A percentile compares a stretch with the other conserved stretches of the same genome.
Evolutionary conservation across 2,329 filamentous ascomycete genomes (phyloP).

Genomic region (Teratosphaeria pseudoeucalypti): DNA sequence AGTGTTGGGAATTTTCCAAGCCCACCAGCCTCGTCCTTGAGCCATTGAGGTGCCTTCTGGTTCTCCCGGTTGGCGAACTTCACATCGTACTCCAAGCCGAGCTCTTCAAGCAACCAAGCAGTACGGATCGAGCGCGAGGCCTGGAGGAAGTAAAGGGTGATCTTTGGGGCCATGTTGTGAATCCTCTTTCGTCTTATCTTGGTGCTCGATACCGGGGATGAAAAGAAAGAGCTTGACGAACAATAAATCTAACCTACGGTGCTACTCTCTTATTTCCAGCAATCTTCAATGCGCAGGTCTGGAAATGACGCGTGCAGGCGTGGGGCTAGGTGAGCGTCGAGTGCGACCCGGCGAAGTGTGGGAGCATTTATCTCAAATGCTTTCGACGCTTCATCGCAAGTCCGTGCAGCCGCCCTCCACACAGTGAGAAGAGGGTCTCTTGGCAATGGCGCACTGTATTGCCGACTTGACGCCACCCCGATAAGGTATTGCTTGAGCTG

Average conservation of each 20-base stretch:
- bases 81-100: conserved; percentile 32
- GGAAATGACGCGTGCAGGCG: not conserved
- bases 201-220: not conserved
- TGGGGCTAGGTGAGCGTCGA: not conserved
- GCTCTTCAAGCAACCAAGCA: conserved; percentile 39
- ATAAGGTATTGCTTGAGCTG: no score
- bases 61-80: conserved; percentile 31
- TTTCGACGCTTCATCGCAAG: not conserved
- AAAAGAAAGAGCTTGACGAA: not conserved
- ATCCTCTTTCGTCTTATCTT: not conserved
- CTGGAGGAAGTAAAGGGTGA: conserved; percentile 40
- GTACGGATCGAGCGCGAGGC: conserved; percentile 35
- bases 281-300: not conserved
- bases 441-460: no score
- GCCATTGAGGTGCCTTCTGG: conserved; percentile 28
- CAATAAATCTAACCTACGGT: not conserved
- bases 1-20: conserved; percentile 39
- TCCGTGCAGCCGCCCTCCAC: not conserved
- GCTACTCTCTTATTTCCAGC: not conserved
- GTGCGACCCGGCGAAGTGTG: not conserved
- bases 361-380: not conserved
- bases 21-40: conserved; percentile 32
- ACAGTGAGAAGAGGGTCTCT: not conserved
- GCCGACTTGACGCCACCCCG: no score
- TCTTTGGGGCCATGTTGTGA: conserved; percentile 10